phyloP scores from a whole-genome alignment of 805 yeast genomes.

The Saccharomycopsis sp. region DNA sequence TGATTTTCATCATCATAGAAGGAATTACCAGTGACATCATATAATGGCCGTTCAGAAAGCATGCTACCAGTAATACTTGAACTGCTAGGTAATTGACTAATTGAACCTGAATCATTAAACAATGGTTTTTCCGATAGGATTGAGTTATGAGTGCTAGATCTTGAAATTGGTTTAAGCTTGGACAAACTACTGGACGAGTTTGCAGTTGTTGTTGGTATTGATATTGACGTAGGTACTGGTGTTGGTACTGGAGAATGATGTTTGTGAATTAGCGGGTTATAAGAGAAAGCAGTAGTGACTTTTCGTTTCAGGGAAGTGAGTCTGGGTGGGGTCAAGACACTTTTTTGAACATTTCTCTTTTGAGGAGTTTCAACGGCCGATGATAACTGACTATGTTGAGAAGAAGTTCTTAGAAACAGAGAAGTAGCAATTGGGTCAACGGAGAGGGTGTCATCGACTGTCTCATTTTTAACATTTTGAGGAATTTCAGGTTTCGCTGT shows the following conservation, averaged over 20 bases:
- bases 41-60: constrained; percentile 16
- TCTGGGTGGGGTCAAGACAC: constrained; percentile 7
- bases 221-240: not conserved
- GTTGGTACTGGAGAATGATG: not conserved
- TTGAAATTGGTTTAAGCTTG: too few species aligned
- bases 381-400: not conserved
- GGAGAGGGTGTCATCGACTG: too few species aligned
- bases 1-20: constrained; percentile 9
- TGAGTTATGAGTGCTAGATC: not conserved
- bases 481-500: too few species aligned
- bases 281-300: constrained; percentile 11
- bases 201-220: constrained; percentile 2
- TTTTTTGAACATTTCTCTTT: not conserved
- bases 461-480: too few species aligned
- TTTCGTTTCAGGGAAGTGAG: not conserved
- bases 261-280: constrained; percentile 9
- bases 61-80: constrained; percentile 17
- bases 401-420: constrained; percentile 6
- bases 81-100: not conserved
- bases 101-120: not conserved
- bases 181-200: constrained; percentile 3
- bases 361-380: not conserved
- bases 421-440: constrained; percentile 11
- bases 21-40: constrained; percentile 2
- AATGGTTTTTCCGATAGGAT: constrained; percentile 14